phyloP scores from a whole-genome alignment of 2,329 filamentous ascomycete species.

The Ophiostoma tasmaniense region DNA sequence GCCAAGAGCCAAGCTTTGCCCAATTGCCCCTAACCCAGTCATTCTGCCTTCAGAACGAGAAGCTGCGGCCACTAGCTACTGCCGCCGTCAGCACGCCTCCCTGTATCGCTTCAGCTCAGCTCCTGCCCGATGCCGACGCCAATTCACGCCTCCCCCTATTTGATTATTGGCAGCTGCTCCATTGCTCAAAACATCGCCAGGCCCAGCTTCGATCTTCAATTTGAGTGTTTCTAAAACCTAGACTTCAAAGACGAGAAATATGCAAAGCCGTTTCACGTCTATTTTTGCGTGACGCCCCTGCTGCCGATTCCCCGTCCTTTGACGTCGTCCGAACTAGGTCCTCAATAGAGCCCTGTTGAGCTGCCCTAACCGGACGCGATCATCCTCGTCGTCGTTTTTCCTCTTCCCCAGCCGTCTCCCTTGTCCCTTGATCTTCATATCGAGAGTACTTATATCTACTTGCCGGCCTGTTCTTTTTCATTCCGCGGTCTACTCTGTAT shows the following conservation, averaged over 20 bases:
- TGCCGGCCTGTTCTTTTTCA: not conserved
- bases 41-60: not conserved
- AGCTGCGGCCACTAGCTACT: not conserved
- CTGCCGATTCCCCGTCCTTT: conserved; percentile 1
- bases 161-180: conserved; percentile 6
- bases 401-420: not conserved
- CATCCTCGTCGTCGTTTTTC: not conserved
- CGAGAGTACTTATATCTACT: not conserved
- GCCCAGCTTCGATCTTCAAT: not conserved
- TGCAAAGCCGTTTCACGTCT: not conserved
- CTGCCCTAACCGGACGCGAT: conserved; percentile 2
- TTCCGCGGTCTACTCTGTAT: not conserved
- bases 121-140: not conserved
- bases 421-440: not conserved
- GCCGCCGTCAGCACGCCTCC: not conserved
- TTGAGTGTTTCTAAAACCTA: not conserved
- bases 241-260: not conserved
- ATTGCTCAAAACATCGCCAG: not conserved
- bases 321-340: not conserved
- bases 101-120: conserved; percentile 5
- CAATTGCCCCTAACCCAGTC: not conserved
- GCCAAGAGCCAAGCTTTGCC: not conserved
- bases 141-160: conserved; percentile 13
- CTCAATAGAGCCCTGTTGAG: not conserved
- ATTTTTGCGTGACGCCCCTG: not conserved